These are phyloP conservation scores for Medicago ruthenica DNA, from an alignment of 306 rosid species.

Conservation along the genomic window DNA sequence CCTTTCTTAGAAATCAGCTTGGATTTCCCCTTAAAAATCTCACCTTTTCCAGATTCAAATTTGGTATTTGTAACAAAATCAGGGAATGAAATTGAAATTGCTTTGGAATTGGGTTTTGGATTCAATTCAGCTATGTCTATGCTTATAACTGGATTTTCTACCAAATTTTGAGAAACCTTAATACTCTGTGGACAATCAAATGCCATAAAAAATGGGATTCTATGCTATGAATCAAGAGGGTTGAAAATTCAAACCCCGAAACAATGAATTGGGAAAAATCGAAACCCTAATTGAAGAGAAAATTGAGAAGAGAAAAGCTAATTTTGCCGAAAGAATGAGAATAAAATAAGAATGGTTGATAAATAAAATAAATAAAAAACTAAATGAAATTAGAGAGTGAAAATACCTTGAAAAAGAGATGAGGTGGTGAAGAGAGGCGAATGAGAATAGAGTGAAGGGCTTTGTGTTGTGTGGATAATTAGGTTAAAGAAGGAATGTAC, in stretches of 20 bases:
- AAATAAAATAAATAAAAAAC: background rate
- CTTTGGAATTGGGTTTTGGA: conserved; percentile 40
- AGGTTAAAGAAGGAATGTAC: background rate
- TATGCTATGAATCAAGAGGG: conserved; percentile 44
- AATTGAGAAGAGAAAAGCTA: conserved; percentile 5
- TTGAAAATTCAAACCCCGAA: conserved; percentile 52
- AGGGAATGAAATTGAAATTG: conserved; percentile 22
- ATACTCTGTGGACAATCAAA: conserved; percentile 73
- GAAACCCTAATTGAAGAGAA: conserved; percentile 7
- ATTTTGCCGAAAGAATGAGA: background rate
- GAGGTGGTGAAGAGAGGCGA: conserved; percentile 11
- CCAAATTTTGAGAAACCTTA: conserved; percentile 59
- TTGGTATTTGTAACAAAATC: conserved; percentile 41
- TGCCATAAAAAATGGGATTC: conserved; percentile 76
- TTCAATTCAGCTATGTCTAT: conserved; percentile 49
- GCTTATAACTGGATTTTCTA: conserved; percentile 41
- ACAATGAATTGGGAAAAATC: conserved; percentile 27
- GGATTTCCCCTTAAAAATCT: conserved; percentile 41
- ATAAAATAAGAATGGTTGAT: background rate
- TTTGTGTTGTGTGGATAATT: conserved; percentile 34
- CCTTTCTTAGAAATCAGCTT: conserved; percentile 54
- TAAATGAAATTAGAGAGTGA: background rate
- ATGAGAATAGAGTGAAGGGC: background rate
- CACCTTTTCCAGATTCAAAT: conserved; percentile 39
- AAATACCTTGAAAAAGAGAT: conserved; percentile 51